Evolutionary conservation across 768 basidiomycete genomes (phyloP).

Genomic region (Pisolithus tinctorius): DNA sequence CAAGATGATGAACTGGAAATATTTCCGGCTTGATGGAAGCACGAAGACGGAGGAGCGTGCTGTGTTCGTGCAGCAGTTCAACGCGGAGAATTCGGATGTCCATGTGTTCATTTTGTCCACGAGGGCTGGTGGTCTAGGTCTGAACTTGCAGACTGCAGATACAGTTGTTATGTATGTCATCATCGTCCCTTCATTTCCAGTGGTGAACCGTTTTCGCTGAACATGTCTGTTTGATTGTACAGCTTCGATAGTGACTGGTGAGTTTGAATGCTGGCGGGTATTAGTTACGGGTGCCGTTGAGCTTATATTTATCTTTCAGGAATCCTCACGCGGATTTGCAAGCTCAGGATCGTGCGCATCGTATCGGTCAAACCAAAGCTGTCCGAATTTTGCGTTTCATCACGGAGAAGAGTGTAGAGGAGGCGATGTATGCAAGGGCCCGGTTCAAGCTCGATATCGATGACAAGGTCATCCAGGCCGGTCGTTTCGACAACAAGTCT

Average conservation of each 20-base stretch:
- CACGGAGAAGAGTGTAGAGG: conserved; percentile 97
- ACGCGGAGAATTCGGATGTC: conserved; percentile 81
- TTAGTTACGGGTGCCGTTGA: neutral
- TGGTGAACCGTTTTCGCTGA: conserved; percentile 4
- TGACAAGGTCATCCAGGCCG: conserved; percentile 98
- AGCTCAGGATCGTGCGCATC: conserved; percentile 98
- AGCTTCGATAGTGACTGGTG: conserved; percentile 79
- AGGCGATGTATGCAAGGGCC: conserved; percentile 94
- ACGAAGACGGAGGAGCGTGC: conserved; percentile 96
- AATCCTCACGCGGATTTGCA: conserved; percentile 99
- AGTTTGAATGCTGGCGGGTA: conserved; percentile 2
- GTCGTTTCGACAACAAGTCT: conserved; percentile 98
- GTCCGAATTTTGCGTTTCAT: conserved; percentile 96
- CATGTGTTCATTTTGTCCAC: conserved; percentile 93
- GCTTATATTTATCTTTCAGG: conserved; percentile 34
- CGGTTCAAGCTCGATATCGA: conserved; percentile 97
- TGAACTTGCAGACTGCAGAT: conserved; percentile 95
- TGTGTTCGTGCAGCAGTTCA: conserved; percentile 78
- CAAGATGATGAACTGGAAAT: conserved; percentile 79
- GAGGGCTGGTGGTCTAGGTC: conserved; percentile 85
- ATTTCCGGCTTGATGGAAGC: conserved; percentile 91
- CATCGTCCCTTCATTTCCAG: neutral
- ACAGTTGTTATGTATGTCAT: conserved; percentile 85
- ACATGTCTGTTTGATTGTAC: conserved; percentile 5
- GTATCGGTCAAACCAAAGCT: conserved; percentile 98